Percentiles rank a stretch among this genome's conserved stretches.
Evolutionary conservation across 2,329 filamentous ascomycete species (phyloP).

Genomic region (Zasmidium cellare): DNA sequence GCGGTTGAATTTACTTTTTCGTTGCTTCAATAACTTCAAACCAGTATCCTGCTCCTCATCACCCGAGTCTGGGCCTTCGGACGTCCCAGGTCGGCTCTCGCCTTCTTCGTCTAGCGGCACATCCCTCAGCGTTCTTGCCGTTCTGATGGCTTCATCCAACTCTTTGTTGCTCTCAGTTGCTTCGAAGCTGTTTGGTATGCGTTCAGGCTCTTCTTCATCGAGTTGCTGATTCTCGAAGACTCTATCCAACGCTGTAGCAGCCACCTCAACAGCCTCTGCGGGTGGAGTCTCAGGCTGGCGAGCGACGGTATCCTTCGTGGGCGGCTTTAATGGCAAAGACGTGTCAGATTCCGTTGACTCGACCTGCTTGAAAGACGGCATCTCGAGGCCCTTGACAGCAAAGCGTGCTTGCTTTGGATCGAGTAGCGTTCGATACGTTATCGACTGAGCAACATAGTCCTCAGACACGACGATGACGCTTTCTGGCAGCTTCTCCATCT

Average conservation of each 20-base stretch:
- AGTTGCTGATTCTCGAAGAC: not conserved
- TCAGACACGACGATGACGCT: conserved; percentile 53
- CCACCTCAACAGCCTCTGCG: conserved; percentile 36
- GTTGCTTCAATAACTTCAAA: conserved; percentile 19
- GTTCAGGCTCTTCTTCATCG: conserved; percentile 3
- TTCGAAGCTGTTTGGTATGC: conserved; percentile 11
- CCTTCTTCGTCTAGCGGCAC: conserved; percentile 50
- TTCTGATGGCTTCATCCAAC: conserved; percentile 64
- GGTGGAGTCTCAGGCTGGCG: conserved; percentile 41
- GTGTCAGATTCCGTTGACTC: conserved; percentile 23
- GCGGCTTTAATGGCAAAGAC: conserved; percentile 54
- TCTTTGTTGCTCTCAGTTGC: conserved; percentile 47
- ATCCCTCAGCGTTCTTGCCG: conserved; percentile 61
- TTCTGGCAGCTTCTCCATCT: conserved; percentile 47
- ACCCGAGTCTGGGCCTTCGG: conserved; percentile 19
- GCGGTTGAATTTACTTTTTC: conserved; percentile 21
- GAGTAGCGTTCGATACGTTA: conserved; percentile 39
- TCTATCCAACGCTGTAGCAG: not conserved
- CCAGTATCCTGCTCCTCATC: conserved; percentile 9
- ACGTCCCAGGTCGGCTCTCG: conserved; percentile 28
- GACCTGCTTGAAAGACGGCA: not conserved
- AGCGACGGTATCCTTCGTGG: conserved; percentile 42
- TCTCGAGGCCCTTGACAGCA: conserved; percentile 40
- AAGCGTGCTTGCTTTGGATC: conserved; percentile 63
- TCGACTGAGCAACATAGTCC: conserved; percentile 46